These are phyloP conservation scores for Zancudomyces culisetae DNA, from an alignment of 371 early-diverging fungal genomes.

Conservation along the genomic window DNA sequence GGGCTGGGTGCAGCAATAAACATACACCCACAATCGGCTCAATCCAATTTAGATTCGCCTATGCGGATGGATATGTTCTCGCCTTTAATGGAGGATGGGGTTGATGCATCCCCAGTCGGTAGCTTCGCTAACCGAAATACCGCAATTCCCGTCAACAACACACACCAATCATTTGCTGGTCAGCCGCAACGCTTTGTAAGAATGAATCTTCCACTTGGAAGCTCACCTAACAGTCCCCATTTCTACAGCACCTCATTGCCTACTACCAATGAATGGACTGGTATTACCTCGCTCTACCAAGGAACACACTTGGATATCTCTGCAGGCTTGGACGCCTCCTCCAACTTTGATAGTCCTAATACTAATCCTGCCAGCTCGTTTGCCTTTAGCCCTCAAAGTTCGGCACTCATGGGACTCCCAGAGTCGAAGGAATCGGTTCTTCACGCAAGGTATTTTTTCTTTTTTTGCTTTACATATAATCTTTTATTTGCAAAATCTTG, in stretches of 20 bases:
- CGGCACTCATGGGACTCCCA: neutral
- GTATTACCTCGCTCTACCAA: slow-evolving; percentile 1
- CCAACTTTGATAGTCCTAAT: neutral
- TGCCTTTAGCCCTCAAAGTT: slow-evolving; percentile 3
- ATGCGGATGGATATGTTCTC: slow-evolving; percentile 18
- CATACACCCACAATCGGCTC: neutral
- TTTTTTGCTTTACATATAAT: no score
- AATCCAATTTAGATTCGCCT: slow-evolving; percentile 15
- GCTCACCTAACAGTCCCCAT: slow-evolving; percentile 14
- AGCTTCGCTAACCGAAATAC: slow-evolving; percentile 15
- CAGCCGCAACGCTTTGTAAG: slow-evolving; percentile 13
- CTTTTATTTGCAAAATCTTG: neutral
- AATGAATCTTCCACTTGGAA: slow-evolving; percentile 15
- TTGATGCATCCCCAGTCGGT: slow-evolving; percentile 13
- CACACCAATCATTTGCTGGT: slow-evolving; percentile 12
- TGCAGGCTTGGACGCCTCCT: neutral
- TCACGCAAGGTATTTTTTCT: no score
- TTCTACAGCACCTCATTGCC: slow-evolving; percentile 29
- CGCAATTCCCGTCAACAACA: slow-evolving; percentile 16
- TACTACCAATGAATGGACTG: slow-evolving; percentile 16
- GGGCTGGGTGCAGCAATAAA: neutral
- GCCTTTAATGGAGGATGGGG: slow-evolving; percentile 14
- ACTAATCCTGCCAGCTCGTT: neutral
- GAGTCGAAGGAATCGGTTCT: slow-evolving; percentile 4
- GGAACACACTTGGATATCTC: neutral